phyloP scores from a whole-genome alignment of 2,329 filamentous ascomycete genomes.

The Monilinia fructigena region DNA sequence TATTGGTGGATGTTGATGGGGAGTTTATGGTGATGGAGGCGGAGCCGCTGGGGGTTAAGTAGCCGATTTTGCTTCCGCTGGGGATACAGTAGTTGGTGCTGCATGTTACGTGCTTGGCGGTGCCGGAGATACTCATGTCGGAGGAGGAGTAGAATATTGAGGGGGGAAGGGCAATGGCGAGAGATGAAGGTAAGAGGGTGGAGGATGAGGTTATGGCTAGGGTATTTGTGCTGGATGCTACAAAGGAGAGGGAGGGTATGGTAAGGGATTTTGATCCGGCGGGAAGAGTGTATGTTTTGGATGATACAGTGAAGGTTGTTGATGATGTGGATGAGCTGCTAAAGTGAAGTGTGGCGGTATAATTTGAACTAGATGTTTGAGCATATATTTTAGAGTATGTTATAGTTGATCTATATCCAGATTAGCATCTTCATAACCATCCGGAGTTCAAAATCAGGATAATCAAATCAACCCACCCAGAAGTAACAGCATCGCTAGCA shows the following conservation, averaged over 20 bases:
- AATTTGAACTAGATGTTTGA: slow-evolving; percentile 29
- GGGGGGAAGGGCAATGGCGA: slow-evolving; percentile 26
- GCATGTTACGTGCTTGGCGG: slow-evolving; percentile 27
- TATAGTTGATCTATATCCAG: slow-evolving; percentile 23
- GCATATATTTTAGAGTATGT: slow-evolving; percentile 32
- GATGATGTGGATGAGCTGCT: slow-evolving; percentile 3
- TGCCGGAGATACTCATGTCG: slow-evolving; percentile 55
- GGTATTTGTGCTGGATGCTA: slow-evolving; percentile 30
- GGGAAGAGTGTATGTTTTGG: slow-evolving; percentile 23
- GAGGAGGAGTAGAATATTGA: slow-evolving; percentile 47
- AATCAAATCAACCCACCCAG: slow-evolving; percentile 25
- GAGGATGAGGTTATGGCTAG: slow-evolving; percentile 26
- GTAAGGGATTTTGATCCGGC: slow-evolving; percentile 22
- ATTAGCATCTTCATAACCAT: slow-evolving; percentile 5
- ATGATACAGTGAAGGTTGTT: slow-evolving; percentile 27
- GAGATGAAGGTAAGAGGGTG: slow-evolving; percentile 7
- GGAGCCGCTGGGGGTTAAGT: slow-evolving; percentile 26
- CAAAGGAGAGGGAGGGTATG: slow-evolving; percentile 25
- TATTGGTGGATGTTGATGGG: slow-evolving; percentile 11
- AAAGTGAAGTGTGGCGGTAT: slow-evolving; percentile 29
- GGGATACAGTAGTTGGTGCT: slow-evolving; percentile 29
- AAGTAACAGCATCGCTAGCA: slow-evolving; percentile 24
- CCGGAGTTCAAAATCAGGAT: not conserved
- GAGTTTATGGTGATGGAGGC: slow-evolving; percentile 26
- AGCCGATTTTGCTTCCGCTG: slow-evolving; percentile 32